Conservation (phyloP, 805 yeast species). For the Cyberlindnera euphorbiiphila region DNA sequence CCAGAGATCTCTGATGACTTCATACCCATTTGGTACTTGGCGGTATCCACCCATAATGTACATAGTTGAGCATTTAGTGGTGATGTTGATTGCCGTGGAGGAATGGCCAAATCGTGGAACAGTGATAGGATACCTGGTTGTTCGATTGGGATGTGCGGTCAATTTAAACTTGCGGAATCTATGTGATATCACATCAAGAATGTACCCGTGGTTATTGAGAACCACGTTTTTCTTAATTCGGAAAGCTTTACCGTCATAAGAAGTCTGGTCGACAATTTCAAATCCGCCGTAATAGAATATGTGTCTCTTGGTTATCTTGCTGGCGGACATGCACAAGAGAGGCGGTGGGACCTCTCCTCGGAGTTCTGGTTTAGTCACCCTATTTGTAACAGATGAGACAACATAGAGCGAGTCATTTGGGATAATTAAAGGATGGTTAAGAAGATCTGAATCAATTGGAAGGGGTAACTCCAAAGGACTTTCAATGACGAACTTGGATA, state of each 20-base stretch:
- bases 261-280: constrained; percentile 32
- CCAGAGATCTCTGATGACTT: constrained; percentile 40
- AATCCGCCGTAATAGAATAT: constrained; percentile 71
- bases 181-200: constrained; percentile 50
- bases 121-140: constrained; percentile 30
- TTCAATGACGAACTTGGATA: constrained; percentile 32
- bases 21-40: constrained; percentile 29
- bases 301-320: constrained; percentile 51
- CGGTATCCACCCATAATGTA: constrained; percentile 50
- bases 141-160: constrained; percentile 31
- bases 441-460: constrained; percentile 39
- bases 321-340: constrained; percentile 43
- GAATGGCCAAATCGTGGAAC: constrained; percentile 40
- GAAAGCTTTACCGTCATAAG: constrained; percentile 32
- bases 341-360: constrained; percentile 49
- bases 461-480: constrained; percentile 42
- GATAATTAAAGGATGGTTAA: constrained; percentile 40
- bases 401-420: constrained; percentile 37
- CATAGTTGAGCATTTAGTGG: constrained; percentile 30
- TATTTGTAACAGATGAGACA: constrained; percentile 38
- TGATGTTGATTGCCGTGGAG: constrained; percentile 27
- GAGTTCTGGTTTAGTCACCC: constrained; percentile 31
- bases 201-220: constrained; percentile 51
- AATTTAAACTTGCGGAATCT: constrained; percentile 45
- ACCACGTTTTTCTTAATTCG: constrained; percentile 38